Base-by-base conservation (phyloP, 169 alveolate species). In the Hepatocystis sp. region DNA sequence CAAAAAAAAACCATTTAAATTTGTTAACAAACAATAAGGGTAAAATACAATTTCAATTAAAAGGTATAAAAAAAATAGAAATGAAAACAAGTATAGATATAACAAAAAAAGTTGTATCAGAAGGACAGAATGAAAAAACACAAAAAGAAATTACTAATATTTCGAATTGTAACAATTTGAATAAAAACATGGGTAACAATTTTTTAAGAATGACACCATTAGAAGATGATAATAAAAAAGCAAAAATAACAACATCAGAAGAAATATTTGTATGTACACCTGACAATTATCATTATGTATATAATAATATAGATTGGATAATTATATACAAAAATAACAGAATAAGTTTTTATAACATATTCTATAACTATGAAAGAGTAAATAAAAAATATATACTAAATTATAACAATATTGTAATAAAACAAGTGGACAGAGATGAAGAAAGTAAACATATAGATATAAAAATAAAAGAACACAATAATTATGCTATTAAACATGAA, bases 211-310 rank as follows among this genome's bases (percentile, higher is more conserved):
- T n/a, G n/a, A n/a, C n/a, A n/a, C n/a, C n/a, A n/a, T n/a, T n/a
- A n/a, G n/a, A n/a, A n/a, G n/a, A n/a, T n/a, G n/a, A n/a, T n/a
- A n/a, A n/a, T n/a, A n/a, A n/a, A n/a, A n/a, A n/a, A n/a, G n/a
- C n/a, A n/a, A n/a, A n/a, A n/a, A n/a, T n/a, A n/a, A n/a, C 34
- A 17, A 30, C 21, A 7, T 61, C 36, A 4, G 46, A 36, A 11
- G 76, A 71, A 30, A 40, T 71, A 42, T 58, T 71, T 30, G 86
- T 71, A 7, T 15, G 78, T 15, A 71, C 86, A 8, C 86, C 86
- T 4, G 86, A 71, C 17, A 56, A 71, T 19, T 34, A 58, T 27
- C 86, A 71, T 11, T 63, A 71, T 36, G 67, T 71, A n/a, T 71
- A 71, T 10, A 71, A 58, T 2, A 55, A 58, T 44, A 10, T 71